These are phyloP conservation scores for Kwoniella bestiolae DNA, from an alignment of 768 basidiomycete genomes.

Conservation along the genomic window DNA sequence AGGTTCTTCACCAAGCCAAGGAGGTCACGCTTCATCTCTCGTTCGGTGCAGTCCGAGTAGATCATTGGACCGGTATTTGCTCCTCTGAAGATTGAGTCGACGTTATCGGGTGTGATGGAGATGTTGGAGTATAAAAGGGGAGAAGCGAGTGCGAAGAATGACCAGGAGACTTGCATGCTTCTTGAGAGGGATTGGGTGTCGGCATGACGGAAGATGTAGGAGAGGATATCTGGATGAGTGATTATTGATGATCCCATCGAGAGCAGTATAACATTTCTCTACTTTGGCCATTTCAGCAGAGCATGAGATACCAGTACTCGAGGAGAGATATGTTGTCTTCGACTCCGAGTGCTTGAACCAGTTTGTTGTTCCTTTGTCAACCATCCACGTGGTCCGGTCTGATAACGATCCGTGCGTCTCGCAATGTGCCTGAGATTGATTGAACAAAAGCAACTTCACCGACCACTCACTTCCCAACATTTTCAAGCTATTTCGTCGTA, in stretches of 20 bases:
- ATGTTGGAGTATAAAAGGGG: conserved; percentile 11
- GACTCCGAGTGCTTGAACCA: no score
- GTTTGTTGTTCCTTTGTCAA: not conserved
- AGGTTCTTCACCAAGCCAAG: conserved; percentile 7
- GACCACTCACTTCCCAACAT: not conserved
- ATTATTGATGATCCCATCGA: not conserved
- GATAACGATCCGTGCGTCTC: not conserved
- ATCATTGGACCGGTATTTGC: conserved; percentile 18
- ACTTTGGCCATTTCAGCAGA: no score
- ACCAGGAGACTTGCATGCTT: conserved; percentile 22
- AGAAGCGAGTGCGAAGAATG: conserved; percentile 2
- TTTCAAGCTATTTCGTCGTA: not conserved
- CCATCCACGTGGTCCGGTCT: not conserved
- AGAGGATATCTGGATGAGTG: conserved; percentile 20
- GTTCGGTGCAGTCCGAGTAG: not conserved
- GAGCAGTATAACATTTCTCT: no score
- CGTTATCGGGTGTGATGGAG: conserved; percentile 11
- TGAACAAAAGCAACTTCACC: no score
- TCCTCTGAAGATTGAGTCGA: conserved; percentile 9
- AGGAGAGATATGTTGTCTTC: no score
- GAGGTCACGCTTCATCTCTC: conserved; percentile 12
- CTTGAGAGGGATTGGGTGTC: conserved; percentile 9
- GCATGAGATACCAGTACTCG: no score
- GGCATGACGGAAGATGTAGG: conserved; percentile 6
- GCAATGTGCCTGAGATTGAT: not conserved